Percentiles rank a stretch among this genome's conserved stretches.
These are phyloP conservation scores for Arctium lappa DNA, from an alignment of 129 eudicot genomes.

Conservation along the genomic window DNA sequence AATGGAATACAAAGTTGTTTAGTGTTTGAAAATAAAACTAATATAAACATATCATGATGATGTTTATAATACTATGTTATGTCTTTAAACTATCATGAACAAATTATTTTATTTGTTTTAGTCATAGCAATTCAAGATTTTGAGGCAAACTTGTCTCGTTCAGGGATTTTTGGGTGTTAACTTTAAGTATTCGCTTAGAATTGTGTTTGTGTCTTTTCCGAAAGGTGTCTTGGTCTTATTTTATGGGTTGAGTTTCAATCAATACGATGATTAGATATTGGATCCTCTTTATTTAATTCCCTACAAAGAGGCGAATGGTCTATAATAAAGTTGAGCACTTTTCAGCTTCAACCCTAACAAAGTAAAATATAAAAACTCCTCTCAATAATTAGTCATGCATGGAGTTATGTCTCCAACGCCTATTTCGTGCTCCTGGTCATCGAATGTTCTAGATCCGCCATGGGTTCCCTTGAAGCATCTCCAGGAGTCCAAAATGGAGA, in stretches of 20 bases:
- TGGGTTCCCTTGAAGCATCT: too few relatives aligned
- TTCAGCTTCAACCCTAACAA: background rate
- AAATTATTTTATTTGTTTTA: too few relatives aligned
- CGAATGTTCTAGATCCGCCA: too few relatives aligned
- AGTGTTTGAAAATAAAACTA: background rate
- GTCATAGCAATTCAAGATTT: background rate
- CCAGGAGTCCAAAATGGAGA: too few relatives aligned
- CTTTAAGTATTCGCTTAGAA: too few relatives aligned
- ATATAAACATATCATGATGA: too few relatives aligned
- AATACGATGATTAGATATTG: background rate
- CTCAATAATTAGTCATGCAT: background rate
- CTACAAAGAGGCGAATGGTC: background rate
- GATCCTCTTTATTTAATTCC: background rate
- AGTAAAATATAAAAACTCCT: background rate
- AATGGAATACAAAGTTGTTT: background rate
- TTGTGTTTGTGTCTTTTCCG: background rate
- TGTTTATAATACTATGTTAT: background rate
- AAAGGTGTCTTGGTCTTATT: background rate
- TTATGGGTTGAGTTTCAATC: background rate
- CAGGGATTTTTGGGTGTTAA: too few relatives aligned
- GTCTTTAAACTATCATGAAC: background rate
- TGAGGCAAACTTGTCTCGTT: background rate
- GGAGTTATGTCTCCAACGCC: too few relatives aligned
- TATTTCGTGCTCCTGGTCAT: too few relatives aligned
- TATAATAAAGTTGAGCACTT: background rate